These are phyloP conservation scores for Phytophthora niederhauseri DNA, from an alignment of 352 stramenopile genomes.

Conservation along the genomic window DNA sequence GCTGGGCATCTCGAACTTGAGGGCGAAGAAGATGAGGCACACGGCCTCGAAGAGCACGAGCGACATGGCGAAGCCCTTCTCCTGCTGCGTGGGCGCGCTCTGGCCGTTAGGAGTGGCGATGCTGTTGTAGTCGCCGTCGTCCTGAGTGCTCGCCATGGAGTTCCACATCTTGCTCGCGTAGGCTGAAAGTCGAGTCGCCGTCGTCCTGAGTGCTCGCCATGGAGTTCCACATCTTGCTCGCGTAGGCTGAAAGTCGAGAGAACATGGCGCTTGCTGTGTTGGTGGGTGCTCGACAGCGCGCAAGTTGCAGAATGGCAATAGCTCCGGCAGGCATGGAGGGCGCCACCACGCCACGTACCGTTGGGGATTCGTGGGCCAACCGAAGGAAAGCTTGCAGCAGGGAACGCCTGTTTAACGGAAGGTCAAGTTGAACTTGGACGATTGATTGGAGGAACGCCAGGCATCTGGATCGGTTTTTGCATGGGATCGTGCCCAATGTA, in stretches of 20 bases:
- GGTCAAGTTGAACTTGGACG: conserved; percentile 10
- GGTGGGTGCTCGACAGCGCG: not conserved
- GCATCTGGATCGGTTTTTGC: not conserved
- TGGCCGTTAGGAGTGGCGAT: not conserved
- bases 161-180: conserved; percentile 2
- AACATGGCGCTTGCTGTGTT: not conserved
- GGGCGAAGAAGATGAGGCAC: conserved; percentile 52
- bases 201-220: not conserved
- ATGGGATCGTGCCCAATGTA: not conserved
- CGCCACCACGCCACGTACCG: not conserved
- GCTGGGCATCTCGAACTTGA: conserved; percentile 53
- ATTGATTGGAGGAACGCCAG: conserved; percentile 7
- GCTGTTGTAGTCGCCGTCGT: conserved; percentile 6
- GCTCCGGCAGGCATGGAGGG: not conserved
- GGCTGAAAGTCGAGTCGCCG: conserved; percentile 6
- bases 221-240: conserved; percentile 1
- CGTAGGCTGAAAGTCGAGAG: conserved; percentile 4
- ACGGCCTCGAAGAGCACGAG: conserved; percentile 47
- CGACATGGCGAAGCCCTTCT: conserved; percentile 45
- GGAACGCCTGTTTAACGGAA: conserved; percentile 5
- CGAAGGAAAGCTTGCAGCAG: not conserved
- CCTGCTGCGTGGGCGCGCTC: not conserved
- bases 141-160: not conserved
- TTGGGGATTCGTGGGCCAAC: conserved; percentile 4
- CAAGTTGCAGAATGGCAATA: not conserved